Conservation (phyloP, 257 asterid species). For the Fraxinus americana region DNA sequence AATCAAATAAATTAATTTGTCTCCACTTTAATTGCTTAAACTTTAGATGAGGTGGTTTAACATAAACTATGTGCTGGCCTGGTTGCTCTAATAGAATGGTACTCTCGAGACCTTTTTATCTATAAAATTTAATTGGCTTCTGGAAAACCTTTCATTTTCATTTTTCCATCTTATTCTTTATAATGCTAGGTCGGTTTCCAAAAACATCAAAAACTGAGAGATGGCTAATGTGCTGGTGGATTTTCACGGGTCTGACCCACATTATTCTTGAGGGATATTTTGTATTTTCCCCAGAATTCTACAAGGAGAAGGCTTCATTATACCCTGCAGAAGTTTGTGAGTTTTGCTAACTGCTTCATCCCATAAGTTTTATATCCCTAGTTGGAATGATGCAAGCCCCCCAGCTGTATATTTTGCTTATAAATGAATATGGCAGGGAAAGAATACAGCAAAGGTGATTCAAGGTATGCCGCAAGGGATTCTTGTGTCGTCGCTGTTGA, state of each 20-base stretch:
- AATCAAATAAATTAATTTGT: too few relatives aligned
- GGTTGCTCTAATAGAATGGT: too few relatives aligned
- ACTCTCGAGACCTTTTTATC: too few relatives aligned
- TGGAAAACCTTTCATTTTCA: not conserved
- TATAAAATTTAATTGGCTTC: not conserved
- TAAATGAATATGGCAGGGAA: slow-evolving; percentile 62
- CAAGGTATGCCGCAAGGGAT: slow-evolving; percentile 77
- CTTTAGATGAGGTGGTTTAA: too few relatives aligned
- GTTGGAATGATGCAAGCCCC: not conserved
- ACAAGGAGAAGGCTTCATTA: slow-evolving; percentile 57
- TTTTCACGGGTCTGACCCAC: slow-evolving; percentile 90
- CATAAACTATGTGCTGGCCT: too few relatives aligned
- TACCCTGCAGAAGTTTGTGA: slow-evolving; percentile 93
- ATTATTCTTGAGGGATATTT: slow-evolving; percentile 83
- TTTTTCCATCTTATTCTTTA: slow-evolving; percentile 7
- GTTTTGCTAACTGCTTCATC: slow-evolving; percentile 31
- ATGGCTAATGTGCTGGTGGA: slow-evolving; percentile 94
- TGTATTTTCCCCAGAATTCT: slow-evolving; percentile 77
- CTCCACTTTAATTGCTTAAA: too few relatives aligned
- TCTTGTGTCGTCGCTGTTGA: slow-evolving; percentile 71
- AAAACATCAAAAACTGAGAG: slow-evolving; percentile 71
- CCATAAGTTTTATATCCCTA: too few relatives aligned
- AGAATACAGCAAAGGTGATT: slow-evolving; percentile 96
- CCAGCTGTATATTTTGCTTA: not conserved
- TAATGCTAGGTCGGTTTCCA: slow-evolving; percentile 52